These are phyloP conservation scores for Solanum paucissectum DNA, from an alignment of 257 asterid species.

Conservation along the genomic window DNA sequence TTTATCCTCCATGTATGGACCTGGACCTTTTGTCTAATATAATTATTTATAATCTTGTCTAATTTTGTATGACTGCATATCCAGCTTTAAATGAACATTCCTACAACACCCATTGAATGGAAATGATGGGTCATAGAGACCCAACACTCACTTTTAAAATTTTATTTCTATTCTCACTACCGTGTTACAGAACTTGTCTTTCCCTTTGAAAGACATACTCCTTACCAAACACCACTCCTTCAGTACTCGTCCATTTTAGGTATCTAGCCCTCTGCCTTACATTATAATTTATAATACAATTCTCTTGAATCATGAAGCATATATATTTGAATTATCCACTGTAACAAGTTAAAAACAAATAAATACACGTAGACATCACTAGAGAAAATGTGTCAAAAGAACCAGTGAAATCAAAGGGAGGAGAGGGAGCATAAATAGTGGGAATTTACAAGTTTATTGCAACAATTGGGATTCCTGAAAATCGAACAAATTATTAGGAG, in stretches of 20 bases:
- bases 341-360: background rate
- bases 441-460: background rate
- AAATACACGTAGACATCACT: background rate
- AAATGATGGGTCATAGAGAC: background rate
- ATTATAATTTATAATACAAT: background rate
- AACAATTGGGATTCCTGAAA: background rate
- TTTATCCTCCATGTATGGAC: background rate
- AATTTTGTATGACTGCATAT: background rate
- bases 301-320: background rate
- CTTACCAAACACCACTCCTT: background rate
- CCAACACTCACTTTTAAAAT: background rate
- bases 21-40: background rate
- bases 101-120: background rate
- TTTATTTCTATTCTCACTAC: background rate
- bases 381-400: background rate
- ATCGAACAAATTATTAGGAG: background rate
- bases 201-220: background rate
- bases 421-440: background rate
- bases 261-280: background rate
- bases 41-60: background rate
- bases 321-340: background rate
- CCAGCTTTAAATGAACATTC: background rate
- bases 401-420: background rate
- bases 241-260: background rate
- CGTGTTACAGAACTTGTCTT: background rate